Evolutionary conservation across 163 green algal genomes (phyloP).

Genomic region (Trebouxiophyceae sp.): DNA sequence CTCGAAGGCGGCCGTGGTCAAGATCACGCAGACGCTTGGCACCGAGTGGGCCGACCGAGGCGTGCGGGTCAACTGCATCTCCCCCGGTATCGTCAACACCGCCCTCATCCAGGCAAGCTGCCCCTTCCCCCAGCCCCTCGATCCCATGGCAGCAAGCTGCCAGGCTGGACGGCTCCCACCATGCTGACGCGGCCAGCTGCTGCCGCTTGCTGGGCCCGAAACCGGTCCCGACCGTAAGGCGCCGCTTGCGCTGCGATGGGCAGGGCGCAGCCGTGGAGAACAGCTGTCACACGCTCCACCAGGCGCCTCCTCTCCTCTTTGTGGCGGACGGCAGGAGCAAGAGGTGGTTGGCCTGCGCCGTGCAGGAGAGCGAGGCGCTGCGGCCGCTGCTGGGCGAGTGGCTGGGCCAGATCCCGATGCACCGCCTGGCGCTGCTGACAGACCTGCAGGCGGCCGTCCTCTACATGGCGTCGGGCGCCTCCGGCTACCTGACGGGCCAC

Average conservation of each 20-base stretch:
- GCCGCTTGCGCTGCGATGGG: too few relatives aligned
- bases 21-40: constrained; percentile 37
- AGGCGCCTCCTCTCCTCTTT: too few relatives aligned
- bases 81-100: constrained; percentile 44
- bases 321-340: neutral
- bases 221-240: too few relatives aligned
- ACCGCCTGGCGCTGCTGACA: constrained; percentile 28
- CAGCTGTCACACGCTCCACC: too few relatives aligned
- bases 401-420: constrained; percentile 31
- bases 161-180: too few relatives aligned
- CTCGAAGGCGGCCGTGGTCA: constrained; percentile 43
- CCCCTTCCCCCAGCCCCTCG: too few relatives aligned
- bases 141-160: too few relatives aligned
- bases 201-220: too few relatives aligned
- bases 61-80: constrained; percentile 44
- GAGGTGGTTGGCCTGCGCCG: neutral
- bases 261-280: too few relatives aligned
- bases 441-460: constrained; percentile 38
- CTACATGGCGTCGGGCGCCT: constrained; percentile 32
- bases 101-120: constrained; percentile 43
- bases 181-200: too few relatives aligned
- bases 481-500: constrained; percentile 36
- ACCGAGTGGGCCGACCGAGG: constrained; percentile 30
- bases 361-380: constrained; percentile 30
- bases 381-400: constrained; percentile 29